phyloP scores from a whole-genome alignment of 805 yeast genomes.

The Ogataea haglerorum region DNA sequence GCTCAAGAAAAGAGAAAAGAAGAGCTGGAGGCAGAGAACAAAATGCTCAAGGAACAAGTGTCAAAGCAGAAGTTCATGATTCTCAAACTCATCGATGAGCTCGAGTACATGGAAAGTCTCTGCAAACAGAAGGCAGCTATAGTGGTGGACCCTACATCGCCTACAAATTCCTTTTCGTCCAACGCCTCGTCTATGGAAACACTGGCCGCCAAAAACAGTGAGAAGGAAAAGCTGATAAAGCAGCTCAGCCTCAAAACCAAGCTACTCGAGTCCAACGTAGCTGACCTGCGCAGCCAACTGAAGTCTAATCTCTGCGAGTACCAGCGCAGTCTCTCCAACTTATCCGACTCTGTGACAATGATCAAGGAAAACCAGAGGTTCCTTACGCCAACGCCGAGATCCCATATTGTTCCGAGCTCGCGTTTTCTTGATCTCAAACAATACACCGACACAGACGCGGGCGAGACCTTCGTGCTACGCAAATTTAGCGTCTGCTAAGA shows the following conservation, averaged over 20 bases:
- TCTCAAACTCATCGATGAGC: constrained; percentile 20
- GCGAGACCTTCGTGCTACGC: constrained; percentile 19
- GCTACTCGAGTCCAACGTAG: constrained; percentile 8
- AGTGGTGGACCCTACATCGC: constrained; percentile 4
- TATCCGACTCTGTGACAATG: constrained; percentile 22
- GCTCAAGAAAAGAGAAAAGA: constrained; percentile 11
- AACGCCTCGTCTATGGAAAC: constrained; percentile 13
- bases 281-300: constrained; percentile 16
- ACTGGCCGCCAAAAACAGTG: constrained; percentile 10
- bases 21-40: constrained; percentile 22
- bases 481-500: constrained; percentile 10
- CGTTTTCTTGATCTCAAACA: constrained; percentile 8
- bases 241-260: constrained; percentile 8
- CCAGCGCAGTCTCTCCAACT: constrained; percentile 15
- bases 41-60: constrained; percentile 27
- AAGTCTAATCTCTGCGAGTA: constrained; percentile 14
- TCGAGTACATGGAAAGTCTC: constrained; percentile 15
- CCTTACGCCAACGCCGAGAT: constrained; percentile 3
- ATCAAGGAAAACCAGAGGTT: constrained; percentile 21
- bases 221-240: constrained; percentile 6
- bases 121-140: neutral
- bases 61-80: constrained; percentile 26
- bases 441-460: constrained; percentile 8
- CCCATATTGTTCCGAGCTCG: neutral
- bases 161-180: constrained; percentile 12